A percentile compares a stretch with the other conserved stretches of the same genome.
Evolutionary conservation across 2,329 filamentous ascomycete genomes (phyloP).

Genomic region (Phialemonium atrogriseum): DNA sequence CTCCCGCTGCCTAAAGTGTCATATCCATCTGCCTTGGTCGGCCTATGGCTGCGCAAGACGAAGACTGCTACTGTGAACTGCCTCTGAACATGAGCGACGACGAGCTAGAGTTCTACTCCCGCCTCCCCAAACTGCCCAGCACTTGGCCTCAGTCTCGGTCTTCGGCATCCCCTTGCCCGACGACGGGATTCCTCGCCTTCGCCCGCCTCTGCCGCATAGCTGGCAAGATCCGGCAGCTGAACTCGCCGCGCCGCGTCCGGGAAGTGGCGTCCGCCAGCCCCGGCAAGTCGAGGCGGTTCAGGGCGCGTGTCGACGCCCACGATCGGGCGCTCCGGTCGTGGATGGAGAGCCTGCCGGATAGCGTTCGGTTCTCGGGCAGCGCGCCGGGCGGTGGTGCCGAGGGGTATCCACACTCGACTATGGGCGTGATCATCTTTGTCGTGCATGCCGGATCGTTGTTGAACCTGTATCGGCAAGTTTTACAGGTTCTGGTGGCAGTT

Average conservation of each 20-base stretch:
- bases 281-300: slow-evolving; percentile 3
- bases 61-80: slow-evolving; percentile 19
- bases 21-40: slow-evolving; percentile 20
- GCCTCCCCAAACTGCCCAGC: not conserved
- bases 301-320: too few species aligned
- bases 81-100: slow-evolving; percentile 17
- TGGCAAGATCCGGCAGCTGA: slow-evolving; percentile 15
- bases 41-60: slow-evolving; percentile 17
- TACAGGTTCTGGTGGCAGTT: not conserved
- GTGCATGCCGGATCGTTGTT: slow-evolving; percentile 18
- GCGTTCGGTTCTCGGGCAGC: slow-evolving; percentile 18
- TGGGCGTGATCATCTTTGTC: slow-evolving; percentile 20
- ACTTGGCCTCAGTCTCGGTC: not conserved
- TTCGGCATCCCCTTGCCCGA: slow-evolving; percentile 2
- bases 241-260: slow-evolving; percentile 11
- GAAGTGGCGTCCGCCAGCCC: slow-evolving; percentile 4
- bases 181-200: slow-evolving; percentile 19
- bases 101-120: slow-evolving; percentile 12
- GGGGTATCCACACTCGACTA: slow-evolving; percentile 3
- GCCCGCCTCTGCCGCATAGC: slow-evolving; percentile 17
- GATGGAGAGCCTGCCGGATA: slow-evolving; percentile 14
- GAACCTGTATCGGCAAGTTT: slow-evolving; percentile 15
- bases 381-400: slow-evolving; percentile 2
- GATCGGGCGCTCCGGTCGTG: slow-evolving; percentile 12
- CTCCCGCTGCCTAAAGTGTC: slow-evolving; percentile 8